A percentile compares a stretch with the other conserved stretches of the same genome.
These are phyloP conservation scores for Drechmeria coniospora DNA, from an alignment of 2,329 filamentous ascomycete species.

Conservation along the genomic window DNA sequence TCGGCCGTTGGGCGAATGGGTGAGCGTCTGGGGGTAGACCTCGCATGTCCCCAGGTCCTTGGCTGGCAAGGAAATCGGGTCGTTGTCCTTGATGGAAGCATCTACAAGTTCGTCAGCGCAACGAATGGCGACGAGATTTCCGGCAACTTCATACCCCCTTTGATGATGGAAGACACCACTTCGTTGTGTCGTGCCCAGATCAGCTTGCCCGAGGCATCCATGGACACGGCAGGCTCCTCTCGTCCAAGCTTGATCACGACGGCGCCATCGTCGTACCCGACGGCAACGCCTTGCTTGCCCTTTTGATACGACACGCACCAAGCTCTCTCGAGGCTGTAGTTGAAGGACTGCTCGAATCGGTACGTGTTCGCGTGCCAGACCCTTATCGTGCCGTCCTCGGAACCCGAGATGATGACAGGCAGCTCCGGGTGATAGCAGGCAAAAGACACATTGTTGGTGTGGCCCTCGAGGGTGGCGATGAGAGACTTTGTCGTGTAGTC, in stretches of 20 bases:
- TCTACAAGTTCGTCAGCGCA: slow-evolving; percentile 33
- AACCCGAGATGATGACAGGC: slow-evolving; percentile 93
- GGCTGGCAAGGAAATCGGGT: slow-evolving; percentile 69
- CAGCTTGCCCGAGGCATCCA: slow-evolving; percentile 91
- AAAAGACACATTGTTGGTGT: slow-evolving; percentile 96
- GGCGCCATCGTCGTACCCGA: slow-evolving; percentile 94
- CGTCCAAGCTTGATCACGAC: slow-evolving; percentile 96
- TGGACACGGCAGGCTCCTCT: slow-evolving; percentile 92
- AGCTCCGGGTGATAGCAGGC: slow-evolving; percentile 96
- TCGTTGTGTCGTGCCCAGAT: slow-evolving; percentile 95
- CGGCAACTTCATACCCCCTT: slow-evolving; percentile 41
- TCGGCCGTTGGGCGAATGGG: slow-evolving; percentile 90
- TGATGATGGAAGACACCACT: slow-evolving; percentile 88
- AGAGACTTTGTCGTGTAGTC: slow-evolving; percentile 97
- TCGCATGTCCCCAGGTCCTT: slow-evolving; percentile 96
- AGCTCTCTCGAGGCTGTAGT: slow-evolving; percentile 87
- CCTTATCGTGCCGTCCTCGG: slow-evolving; percentile 92
- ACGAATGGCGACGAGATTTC: not conserved
- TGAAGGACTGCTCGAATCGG: slow-evolving; percentile 85
- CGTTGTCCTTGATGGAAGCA: slow-evolving; percentile 69
- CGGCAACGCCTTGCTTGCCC: slow-evolving; percentile 83
- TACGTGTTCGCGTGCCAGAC: slow-evolving; percentile 99
- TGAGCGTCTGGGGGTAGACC: slow-evolving; percentile 85
- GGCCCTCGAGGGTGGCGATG: slow-evolving; percentile 90
- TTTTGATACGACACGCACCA: slow-evolving; percentile 97